Conservation (phyloP, 306 rosid genomes). For the Phaseolus lunatus region DNA sequence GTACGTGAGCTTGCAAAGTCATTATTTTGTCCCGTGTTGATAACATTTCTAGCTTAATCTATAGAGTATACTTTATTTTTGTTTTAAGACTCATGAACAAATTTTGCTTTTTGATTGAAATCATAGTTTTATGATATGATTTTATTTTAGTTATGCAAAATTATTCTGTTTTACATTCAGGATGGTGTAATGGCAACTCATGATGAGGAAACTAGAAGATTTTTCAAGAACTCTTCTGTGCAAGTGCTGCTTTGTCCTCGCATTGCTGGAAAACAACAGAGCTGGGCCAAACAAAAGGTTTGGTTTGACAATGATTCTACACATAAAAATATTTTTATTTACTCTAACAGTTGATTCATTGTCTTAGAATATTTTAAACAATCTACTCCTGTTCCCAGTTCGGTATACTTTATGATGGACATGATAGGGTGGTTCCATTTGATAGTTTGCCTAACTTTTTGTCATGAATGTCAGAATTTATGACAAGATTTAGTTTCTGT, state of each 20-base stretch:
- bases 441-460: slow-evolving; percentile 21
- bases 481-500: slow-evolving; percentile 34
- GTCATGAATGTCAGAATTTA: slow-evolving; percentile 25
- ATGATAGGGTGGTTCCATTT: slow-evolving; percentile 23
- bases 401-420: slow-evolving; percentile 2
- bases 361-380: slow-evolving; percentile 6
- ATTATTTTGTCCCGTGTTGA: background rate
- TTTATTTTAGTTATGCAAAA: slow-evolving; percentile 27
- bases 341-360: slow-evolving; percentile 25
- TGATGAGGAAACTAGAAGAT: slow-evolving; percentile 95
- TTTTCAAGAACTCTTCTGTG: slow-evolving; percentile 94
- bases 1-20: background rate
- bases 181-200: slow-evolving; percentile 98
- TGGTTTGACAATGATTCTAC: slow-evolving; percentile 33
- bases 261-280: slow-evolving; percentile 83
- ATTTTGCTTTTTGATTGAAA: slow-evolving; percentile 21
- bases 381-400: slow-evolving; percentile 20
- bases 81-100: slow-evolving; percentile 19
- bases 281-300: slow-evolving; percentile 92
- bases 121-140: background rate
- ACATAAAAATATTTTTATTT: slow-evolving; percentile 18
- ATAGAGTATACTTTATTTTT: slow-evolving; percentile 19
- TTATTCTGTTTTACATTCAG: slow-evolving; percentile 53
- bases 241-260: slow-evolving; percentile 94
- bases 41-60: slow-evolving; percentile 21